Conservation (phyloP, 108 stramenopile species). For the Cyclotella cryptica region DNA sequence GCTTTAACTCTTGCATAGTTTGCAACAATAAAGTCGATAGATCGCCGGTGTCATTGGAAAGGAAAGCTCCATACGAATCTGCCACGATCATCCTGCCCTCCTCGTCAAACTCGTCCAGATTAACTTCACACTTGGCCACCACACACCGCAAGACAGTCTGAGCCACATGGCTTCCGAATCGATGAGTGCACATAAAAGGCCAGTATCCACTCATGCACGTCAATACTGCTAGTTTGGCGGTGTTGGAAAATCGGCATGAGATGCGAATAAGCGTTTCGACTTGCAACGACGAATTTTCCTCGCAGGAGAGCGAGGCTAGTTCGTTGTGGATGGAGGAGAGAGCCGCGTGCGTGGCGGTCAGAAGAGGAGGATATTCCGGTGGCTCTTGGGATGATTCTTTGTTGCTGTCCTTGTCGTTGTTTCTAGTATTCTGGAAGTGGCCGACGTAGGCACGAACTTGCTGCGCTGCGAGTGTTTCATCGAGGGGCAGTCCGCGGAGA, state of each 20-base stretch:
- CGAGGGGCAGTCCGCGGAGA: constrained; percentile 76
- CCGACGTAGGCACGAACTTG: constrained; percentile 66
- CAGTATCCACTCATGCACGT: constrained; percentile 65
- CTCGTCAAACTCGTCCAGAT: constrained; percentile 48
- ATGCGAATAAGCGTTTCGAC: constrained; percentile 77
- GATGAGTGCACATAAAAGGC: constrained; percentile 79
- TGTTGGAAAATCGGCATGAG: constrained; percentile 65
- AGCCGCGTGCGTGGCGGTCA: constrained; percentile 77
- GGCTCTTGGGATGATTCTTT: constrained; percentile 18
- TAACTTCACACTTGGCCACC: constrained; percentile 55
- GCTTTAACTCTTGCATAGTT: constrained; percentile 67
- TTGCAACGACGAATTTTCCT: constrained; percentile 72
- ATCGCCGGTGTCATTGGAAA: constrained; percentile 29
- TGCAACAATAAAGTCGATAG: constrained; percentile 55
- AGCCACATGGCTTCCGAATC: constrained; percentile 87
- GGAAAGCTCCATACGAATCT: constrained; percentile 51
- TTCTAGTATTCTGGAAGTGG: constrained; percentile 18
- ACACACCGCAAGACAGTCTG: constrained; percentile 73
- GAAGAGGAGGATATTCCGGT: constrained; percentile 66
- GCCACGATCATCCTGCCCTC: constrained; percentile 62
- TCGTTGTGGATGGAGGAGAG: constrained; percentile 79
- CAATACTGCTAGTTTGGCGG: constrained; percentile 68
- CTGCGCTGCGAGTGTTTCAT: constrained; percentile 57
- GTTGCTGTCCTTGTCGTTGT: constrained; percentile 15
- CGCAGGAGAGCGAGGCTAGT: constrained; percentile 84